Percentiles rank a stretch among this genome's conserved stretches.
These are phyloP conservation scores for Mrakia blollopis DNA, from an alignment of 768 basidiomycete species.

Conservation along the genomic window DNA sequence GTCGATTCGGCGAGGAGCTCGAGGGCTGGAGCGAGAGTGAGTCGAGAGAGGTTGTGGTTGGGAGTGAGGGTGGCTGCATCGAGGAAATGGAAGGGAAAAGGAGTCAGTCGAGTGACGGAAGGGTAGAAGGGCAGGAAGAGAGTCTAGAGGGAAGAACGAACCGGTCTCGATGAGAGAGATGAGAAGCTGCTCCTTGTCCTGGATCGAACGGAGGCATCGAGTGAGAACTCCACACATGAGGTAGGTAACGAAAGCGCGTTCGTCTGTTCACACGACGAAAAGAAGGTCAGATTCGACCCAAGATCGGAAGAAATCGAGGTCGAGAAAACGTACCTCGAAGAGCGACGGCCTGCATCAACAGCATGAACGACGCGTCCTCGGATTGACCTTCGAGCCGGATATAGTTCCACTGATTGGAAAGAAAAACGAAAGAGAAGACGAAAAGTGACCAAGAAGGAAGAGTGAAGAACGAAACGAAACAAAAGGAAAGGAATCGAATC, in stretches of 20 bases:
- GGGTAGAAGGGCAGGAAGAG: not conserved
- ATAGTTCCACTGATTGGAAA: not conserved
- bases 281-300: not conserved
- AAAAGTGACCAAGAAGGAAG: too few relatives aligned
- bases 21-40: not conserved
- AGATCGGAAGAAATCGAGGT: not conserved
- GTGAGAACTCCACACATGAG: constrained; percentile 9
- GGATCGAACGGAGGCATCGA: not conserved
- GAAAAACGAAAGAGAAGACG: not conserved
- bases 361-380: not conserved
- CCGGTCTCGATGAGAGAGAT: constrained; percentile 19
- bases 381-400: constrained; percentile 18
- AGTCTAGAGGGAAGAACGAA: not conserved
- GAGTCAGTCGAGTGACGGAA: not conserved
- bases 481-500: not conserved
- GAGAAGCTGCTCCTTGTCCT: constrained; percentile 2
- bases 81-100: not conserved
- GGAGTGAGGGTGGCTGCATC: not conserved
- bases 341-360: constrained; percentile 5
- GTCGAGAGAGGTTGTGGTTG: not conserved
- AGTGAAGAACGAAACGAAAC: not conserved
- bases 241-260: not conserved
- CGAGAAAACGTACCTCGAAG: not conserved
- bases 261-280: not conserved
- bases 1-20: not conserved